phyloP scores from a whole-genome alignment of 1,139 yeast species.

The Debaryomyces robertsiae region DNA sequence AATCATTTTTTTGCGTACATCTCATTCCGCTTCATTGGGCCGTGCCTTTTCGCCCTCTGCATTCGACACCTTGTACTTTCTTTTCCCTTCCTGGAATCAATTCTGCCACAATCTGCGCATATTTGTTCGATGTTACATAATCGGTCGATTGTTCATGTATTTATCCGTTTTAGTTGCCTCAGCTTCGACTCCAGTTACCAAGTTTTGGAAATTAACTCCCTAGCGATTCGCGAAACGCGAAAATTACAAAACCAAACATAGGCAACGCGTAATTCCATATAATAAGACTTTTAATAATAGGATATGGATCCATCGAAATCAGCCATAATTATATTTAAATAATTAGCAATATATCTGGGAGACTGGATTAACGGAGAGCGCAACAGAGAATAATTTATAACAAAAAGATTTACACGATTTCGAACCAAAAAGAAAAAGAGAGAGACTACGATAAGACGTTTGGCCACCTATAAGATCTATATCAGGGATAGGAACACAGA shows the following conservation, averaged over 20 bases:
- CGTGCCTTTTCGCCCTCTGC: too few relatives aligned
- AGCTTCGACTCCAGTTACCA: conserved; percentile 1
- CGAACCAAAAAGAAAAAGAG: not conserved
- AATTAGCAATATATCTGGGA: conserved; percentile 2
- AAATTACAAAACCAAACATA: conserved; percentile 4
- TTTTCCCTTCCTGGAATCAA: not conserved
- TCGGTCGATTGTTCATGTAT: not conserved
- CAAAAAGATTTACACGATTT: too few relatives aligned
- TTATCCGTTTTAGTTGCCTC: not conserved
- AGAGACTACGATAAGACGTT: not conserved
- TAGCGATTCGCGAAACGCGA: conserved; percentile 11
- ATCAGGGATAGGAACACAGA: conserved; percentile 6
- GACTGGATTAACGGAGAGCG: not conserved
- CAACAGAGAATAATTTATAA: not conserved
- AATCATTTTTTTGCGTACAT: too few relatives aligned
- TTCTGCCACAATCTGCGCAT: not conserved
- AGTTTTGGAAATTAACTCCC: not conserved
- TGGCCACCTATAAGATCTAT: conserved; percentile 3
- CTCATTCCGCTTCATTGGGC: too few relatives aligned
- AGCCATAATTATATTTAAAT: conserved; percentile 4
- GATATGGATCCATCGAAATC: conserved; percentile 6
- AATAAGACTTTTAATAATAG: conserved; percentile 7
- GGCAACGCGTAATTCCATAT: conserved; percentile 8
- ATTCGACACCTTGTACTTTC: not conserved
- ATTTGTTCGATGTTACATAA: conserved; percentile 1